phyloP scores from a whole-genome alignment of 495 filamentous ascomycete genomes.

The Annulohypoxylon nitens region DNA sequence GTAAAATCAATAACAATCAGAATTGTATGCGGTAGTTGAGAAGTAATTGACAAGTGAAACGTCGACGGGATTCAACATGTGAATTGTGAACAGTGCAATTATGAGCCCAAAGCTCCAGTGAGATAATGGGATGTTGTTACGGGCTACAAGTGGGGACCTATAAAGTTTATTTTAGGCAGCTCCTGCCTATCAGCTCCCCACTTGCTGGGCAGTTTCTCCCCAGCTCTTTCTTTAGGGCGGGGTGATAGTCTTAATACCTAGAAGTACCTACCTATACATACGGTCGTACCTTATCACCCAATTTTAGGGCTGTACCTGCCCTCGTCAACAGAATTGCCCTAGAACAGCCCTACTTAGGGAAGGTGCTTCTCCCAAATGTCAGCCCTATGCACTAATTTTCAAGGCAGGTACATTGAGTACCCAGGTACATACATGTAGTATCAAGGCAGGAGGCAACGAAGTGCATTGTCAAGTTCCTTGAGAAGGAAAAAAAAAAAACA shows the following conservation, averaged over 20 bases:
- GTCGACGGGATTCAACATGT: not conserved
- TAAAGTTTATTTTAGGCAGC: constrained; percentile 3
- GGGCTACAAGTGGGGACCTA: not conserved
- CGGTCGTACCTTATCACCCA: not conserved
- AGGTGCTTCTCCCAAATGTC: not conserved
- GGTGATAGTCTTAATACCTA: too few species aligned
- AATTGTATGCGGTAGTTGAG: not conserved
- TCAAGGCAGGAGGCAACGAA: not conserved
- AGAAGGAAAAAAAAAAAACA: too few species aligned
- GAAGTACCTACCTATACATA: not conserved
- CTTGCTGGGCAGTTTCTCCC: not conserved
- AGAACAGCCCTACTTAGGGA: not conserved
- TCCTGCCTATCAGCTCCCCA: not conserved
- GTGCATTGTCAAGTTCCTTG: too few species aligned
- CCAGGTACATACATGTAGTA: not conserved
- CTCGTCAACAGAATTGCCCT: not conserved
- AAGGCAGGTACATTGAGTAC: not conserved
- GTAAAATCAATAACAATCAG: not conserved
- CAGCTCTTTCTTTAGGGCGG: not conserved
- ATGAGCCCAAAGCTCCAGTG: not conserved
- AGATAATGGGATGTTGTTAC: not conserved
- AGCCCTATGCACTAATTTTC: not conserved
- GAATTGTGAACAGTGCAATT: not conserved
- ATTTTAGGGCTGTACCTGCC: not conserved
- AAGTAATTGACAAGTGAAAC: not conserved